Evolutionary conservation across 257 asterid genomes (phyloP).

Genomic region (Voacanga thouarsii): DNA sequence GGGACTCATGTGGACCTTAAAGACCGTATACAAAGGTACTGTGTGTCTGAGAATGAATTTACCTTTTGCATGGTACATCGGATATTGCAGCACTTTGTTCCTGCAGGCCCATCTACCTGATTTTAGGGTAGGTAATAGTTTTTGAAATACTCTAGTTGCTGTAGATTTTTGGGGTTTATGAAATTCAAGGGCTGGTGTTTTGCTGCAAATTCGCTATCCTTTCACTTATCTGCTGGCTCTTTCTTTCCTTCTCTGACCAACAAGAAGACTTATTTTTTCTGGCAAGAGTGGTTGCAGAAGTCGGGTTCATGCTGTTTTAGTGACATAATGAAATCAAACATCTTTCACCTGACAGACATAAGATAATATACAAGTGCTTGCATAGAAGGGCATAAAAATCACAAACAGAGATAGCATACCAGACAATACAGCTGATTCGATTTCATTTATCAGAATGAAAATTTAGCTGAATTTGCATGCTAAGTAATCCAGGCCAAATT

Average conservation of each 20-base stretch:
- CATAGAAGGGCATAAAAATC: neutral
- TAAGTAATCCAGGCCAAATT: neutral
- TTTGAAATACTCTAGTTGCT: neutral
- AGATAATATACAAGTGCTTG: neutral
- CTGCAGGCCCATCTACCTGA: neutral
- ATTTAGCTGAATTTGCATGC: neutral
- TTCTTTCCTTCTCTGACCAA: neutral
- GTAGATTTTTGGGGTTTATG: neutral
- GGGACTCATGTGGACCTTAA: conserved; percentile 47
- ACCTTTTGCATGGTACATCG: neutral
- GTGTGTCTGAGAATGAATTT: neutral
- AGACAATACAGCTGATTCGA: neutral
- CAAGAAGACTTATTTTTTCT: neutral
- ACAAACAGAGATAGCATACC: neutral
- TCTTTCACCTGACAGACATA: neutral
- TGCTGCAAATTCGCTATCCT: neutral
- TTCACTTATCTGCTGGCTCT: neutral
- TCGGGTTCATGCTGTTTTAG: neutral
- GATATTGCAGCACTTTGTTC: neutral
- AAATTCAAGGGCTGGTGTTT: neutral
- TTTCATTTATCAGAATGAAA: neutral
- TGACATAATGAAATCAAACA: neutral
- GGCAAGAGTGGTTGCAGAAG: neutral
- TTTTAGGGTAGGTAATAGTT: neutral
- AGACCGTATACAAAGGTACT: conserved; percentile 36